phyloP scores from a whole-genome alignment of 208 protist genomes.

The Trypanosoma cruzi region DNA sequence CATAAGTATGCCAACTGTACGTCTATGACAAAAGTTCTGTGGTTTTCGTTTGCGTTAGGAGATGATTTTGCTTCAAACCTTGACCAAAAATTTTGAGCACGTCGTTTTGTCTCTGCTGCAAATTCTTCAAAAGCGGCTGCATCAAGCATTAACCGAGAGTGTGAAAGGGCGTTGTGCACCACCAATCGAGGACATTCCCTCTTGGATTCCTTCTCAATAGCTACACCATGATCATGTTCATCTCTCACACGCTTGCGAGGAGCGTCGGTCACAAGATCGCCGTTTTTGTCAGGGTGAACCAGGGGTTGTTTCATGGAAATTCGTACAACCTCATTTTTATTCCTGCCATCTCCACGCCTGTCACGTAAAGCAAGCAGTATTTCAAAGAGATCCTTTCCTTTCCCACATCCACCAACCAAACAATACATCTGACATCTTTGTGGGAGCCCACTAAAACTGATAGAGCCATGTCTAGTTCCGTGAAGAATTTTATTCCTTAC shows the following conservation, averaged over 20 bases:
- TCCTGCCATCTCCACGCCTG: not conserved
- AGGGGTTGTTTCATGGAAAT: constrained; percentile 6
- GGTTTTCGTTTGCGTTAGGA: not conserved
- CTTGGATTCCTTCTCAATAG: not conserved
- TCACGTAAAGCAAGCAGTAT: constrained; percentile 1
- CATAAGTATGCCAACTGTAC: constrained; percentile 23
- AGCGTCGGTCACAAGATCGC: not conserved
- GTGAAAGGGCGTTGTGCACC: constrained; percentile 63
- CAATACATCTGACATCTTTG: constrained; percentile 24
- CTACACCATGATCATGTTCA: constrained; percentile 15
- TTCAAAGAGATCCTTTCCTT: constrained; percentile 18
- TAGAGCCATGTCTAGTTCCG: not conserved
- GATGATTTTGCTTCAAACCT: constrained; percentile 21
- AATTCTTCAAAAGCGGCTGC: constrained; percentile 56
- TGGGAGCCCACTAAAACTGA: constrained; percentile 5
- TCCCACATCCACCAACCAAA: constrained; percentile 4
- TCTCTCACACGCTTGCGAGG: constrained; percentile 27
- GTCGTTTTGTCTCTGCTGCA: constrained; percentile 19
- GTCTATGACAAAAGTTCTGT: constrained; percentile 4
- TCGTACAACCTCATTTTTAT: constrained; percentile 3
- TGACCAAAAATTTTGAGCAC: constrained; percentile 22
- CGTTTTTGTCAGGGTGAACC: not conserved
- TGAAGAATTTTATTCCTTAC: not conserved
- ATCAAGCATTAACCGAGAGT: constrained; percentile 53
- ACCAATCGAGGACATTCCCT: constrained; percentile 29